Conservation (phyloP, 2,329 filamentous ascomycete genomes). For the Coniochaeta ligniaria region DNA sequence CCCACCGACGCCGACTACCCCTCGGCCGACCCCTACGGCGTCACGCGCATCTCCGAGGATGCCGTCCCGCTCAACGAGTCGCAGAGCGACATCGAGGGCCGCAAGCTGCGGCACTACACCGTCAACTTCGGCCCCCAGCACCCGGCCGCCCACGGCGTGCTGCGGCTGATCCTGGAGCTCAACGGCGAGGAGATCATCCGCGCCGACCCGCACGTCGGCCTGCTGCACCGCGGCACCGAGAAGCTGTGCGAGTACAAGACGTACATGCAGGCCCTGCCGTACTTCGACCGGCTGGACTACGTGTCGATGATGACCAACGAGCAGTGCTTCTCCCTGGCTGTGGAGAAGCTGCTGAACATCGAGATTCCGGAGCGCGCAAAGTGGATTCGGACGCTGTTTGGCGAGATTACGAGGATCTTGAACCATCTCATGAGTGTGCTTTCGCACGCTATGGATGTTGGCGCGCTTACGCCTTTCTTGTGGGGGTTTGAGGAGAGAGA, state of each 20-base stretch:
- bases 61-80: conserved; percentile 33
- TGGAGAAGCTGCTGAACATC: conserved; percentile 96
- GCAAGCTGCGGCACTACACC: conserved; percentile 97
- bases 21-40: conserved; percentile 39
- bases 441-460: conserved; percentile 98
- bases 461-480: conserved; percentile 93
- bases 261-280: conserved; percentile 94
- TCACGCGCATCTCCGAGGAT: conserved; percentile 22
- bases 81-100: conserved; percentile 44
- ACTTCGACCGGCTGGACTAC: conserved; percentile 98
- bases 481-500: conserved; percentile 99
- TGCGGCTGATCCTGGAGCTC: conserved; percentile 94
- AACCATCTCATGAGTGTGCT: conserved; percentile 98
- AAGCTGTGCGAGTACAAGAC: conserved; percentile 99
- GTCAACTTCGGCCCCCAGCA: conserved; percentile 99
- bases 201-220: conserved; percentile 91
- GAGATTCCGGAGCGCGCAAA: conserved; percentile 94
- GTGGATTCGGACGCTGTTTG: conserved; percentile 94
- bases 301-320: conserved; percentile 99
- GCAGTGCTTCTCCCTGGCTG: conserved; percentile 90
- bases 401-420: conserved; percentile 84
- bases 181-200: conserved; percentile 97
- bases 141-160: conserved; percentile 94
- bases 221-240: conserved; percentile 95
- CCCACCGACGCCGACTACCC: conserved; percentile 60